A percentile compares a stretch with the other conserved stretches of the same genome.
phyloP scores from a whole-genome alignment of 805 yeast genomes.

The Saturnispora besseyi region DNA sequence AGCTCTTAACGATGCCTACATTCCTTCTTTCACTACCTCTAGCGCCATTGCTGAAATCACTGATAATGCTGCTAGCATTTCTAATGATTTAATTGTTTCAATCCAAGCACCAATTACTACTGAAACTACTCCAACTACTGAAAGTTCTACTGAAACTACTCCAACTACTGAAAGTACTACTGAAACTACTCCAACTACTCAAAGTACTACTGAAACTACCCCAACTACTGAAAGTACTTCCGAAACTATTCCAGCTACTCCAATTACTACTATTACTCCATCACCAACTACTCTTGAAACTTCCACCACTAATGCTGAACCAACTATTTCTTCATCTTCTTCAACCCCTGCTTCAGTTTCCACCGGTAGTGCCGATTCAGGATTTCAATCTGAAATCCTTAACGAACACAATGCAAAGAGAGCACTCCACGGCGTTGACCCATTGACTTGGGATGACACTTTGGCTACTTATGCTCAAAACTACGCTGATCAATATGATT shows the following conservation, averaged over 20 bases:
- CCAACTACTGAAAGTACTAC: conserved; percentile 1
- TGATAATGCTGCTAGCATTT: conserved; percentile 1
- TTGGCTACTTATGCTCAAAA: conserved; percentile 48
- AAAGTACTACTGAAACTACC: conserved; percentile 12
- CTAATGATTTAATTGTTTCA: conserved; percentile 5
- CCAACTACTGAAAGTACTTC: conserved; percentile 11
- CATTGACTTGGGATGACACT: conserved; percentile 47
- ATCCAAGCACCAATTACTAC: conserved; percentile 10
- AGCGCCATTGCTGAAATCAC: not conserved
- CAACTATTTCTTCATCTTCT: conserved; percentile 16
- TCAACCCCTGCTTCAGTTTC: conserved; percentile 15
- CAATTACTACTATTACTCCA: conserved; percentile 14
- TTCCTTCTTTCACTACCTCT: conserved; percentile 3
- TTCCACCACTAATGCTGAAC: conserved; percentile 10
- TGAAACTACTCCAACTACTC: conserved; percentile 6
- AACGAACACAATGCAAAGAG: conserved; percentile 55
- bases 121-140: conserved; percentile 7
- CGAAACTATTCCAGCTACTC: conserved; percentile 9
- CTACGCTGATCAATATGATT: conserved; percentile 46
- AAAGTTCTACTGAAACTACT: conserved; percentile 2
- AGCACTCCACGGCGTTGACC: conserved; percentile 41
- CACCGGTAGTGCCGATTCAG: conserved; percentile 16
- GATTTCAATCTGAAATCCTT: conserved; percentile 33
- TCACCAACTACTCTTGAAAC: conserved; percentile 15
- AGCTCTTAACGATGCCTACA: conserved; percentile 12